Evolutionary conservation across 768 basidiomycete genomes (phyloP), one percentile per base, ranked within the genome.

Genomic region (Xerocomus brunneocitrinus): DNA sequence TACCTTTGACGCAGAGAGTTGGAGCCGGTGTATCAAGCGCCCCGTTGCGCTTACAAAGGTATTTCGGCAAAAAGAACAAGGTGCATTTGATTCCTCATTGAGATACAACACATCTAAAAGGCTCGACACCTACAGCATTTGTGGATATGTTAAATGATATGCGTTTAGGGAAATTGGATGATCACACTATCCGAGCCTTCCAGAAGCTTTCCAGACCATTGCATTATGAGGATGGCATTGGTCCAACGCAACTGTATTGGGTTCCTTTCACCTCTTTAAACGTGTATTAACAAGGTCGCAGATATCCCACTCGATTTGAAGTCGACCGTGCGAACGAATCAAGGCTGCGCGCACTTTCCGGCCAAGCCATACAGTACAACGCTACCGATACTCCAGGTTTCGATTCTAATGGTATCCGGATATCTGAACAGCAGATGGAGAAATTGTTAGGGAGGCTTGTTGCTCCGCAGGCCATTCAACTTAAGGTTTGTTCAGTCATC

Each of bases 71-170:
- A 91, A 87, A 62, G 91, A 93, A 58, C 83, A 89, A 76, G 68
- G 86, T 83, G 48, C 35, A 64, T 55, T 7, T 16, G 30, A 8
- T 34, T 63, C 52, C n/a, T 32, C 13, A 38, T 10, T 3, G 34
- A 42, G 35, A 16, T 24, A 32, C 36, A 30, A 16, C 25, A 22
- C 8, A 45, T 27, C 27, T 44, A 16, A 40, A 13, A 13, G 32
- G 32, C 32, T 13, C 9, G 13, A 34, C 3, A 34, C 32, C 24
- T 38, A 54, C 53, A 79, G 83, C 63, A 22, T 94, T 97, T 62
- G 80, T 92, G 52, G 79, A 90, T 60, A 90, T 95, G 82, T 74
- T 97, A 40, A 95, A 95, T 62, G 78, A 82, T 49, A 88, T 95
- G 85, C 83, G 94, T 19, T 85, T 86, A 60, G 94, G 94, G 2